Evolutionary conservation across 331 rosid species (phyloP), one percentile per base, ranked within the genome.

Genomic region (Rosa hybrid): DNA sequence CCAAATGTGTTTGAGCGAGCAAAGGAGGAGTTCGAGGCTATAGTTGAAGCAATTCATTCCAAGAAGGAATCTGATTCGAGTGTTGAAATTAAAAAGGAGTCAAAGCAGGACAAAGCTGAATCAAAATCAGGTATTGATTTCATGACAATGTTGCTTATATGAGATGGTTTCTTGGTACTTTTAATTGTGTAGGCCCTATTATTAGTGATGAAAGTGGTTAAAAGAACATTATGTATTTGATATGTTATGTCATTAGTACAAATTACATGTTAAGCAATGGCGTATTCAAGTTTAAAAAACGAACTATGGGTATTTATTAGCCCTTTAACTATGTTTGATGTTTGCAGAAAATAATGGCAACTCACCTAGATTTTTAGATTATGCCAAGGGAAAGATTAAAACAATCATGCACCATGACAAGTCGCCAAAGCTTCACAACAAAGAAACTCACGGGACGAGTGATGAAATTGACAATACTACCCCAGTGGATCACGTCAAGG

Each of bases 1-100:
- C 97, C 97, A 46, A 92, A 92, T 83, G 74, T 94, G 84, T 88
- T 92, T 71, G 89, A 94, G 81, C 23, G 94, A 72, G 92, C 90
- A 18, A 90, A 86, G 79, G 97, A 92, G 84, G 97, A 92, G 88
- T 77, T 90, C 50, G 85, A 89, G 82, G 96, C 97, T 74, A 42
- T 94, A 75, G 81, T 83, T 73, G 86, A 92, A 14, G 86, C 85
- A 25, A 74, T 94, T 20, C 89, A 89, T 85, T 81, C 80, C 57
- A 94, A 81, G 84, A 89, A 85, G 68, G 86, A 90, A 76, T 77
- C 84, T 63, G 21, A 21, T 75, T 14, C 54, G 76, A 86, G 88
- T 64, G 72, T 62, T 72, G 90, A 63, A 71, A 75, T 53, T 65
- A 82, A 72, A 60, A 86, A 71, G 72, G 77, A 72, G 16, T 71